Conservation (phyloP, 805 yeast species). For the Zygotorulaspora chibaensis region DNA sequence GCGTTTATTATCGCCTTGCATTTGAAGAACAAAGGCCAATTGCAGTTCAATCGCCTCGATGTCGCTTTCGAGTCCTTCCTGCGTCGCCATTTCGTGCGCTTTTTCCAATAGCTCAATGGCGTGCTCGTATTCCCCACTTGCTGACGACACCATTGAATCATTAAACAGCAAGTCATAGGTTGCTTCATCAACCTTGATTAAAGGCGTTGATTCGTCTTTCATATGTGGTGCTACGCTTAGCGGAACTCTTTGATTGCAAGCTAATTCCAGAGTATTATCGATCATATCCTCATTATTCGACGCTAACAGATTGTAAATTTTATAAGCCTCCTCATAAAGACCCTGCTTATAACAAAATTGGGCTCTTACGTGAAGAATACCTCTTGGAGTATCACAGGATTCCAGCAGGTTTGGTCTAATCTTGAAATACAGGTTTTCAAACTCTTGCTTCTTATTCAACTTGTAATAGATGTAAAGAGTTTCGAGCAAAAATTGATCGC, state of each 20-base stretch:
- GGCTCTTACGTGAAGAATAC: constrained; percentile 47
- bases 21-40: constrained; percentile 51
- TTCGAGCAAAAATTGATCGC: constrained; percentile 44
- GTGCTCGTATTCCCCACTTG: constrained; percentile 38
- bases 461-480: constrained; percentile 62
- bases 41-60: constrained; percentile 60
- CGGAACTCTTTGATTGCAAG: constrained; percentile 67
- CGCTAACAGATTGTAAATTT: constrained; percentile 47
- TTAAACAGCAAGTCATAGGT: constrained; percentile 65
- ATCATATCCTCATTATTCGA: constrained; percentile 34
- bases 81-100: constrained; percentile 43
- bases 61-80: constrained; percentile 43
- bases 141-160: constrained; percentile 52
- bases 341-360: constrained; percentile 53
- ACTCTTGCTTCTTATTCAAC: constrained; percentile 36
- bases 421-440: constrained; percentile 25
- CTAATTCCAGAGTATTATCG: constrained; percentile 45
- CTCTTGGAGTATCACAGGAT: constrained; percentile 29
- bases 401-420: constrained; percentile 14
- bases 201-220: constrained; percentile 7
- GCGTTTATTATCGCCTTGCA: constrained; percentile 36
- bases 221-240: constrained; percentile 43
- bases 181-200: constrained; percentile 21
- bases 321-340: constrained; percentile 44
- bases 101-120: constrained; percentile 43